These are phyloP conservation scores for Ceratocystis destructans DNA, from an alignment of 2,329 filamentous ascomycete genomes.

Conservation along the genomic window DNA sequence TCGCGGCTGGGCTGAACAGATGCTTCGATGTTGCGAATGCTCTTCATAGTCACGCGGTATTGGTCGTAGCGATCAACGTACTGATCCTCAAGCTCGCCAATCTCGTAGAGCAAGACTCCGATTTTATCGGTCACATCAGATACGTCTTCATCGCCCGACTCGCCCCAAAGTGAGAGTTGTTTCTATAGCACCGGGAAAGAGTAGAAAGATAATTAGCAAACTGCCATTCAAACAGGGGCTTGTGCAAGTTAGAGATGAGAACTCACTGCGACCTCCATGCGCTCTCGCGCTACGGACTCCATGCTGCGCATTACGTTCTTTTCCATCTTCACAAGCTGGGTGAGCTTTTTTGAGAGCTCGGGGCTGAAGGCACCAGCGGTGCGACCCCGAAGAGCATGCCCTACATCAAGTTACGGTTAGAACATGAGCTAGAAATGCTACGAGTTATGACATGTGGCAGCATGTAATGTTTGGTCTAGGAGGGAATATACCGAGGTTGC, in stretches of 20 bases:
- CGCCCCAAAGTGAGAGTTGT: slow-evolving; percentile 98
- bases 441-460: not conserved
- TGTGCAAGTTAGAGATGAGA: not conserved
- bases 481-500: slow-evolving; percentile 62
- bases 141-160: slow-evolving; percentile 89
- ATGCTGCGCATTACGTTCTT: slow-evolving; percentile 99
- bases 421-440: not conserved
- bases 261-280: slow-evolving; percentile 95
- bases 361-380: slow-evolving; percentile 64
- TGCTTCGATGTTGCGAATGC: slow-evolving; percentile 96
- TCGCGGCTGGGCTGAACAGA: slow-evolving; percentile 96
- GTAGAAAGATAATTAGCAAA: not conserved
- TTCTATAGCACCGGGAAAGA: slow-evolving; percentile 43
- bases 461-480: not conserved
- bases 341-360: slow-evolving; percentile 93
- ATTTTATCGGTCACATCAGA: slow-evolving; percentile 99
- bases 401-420: slow-evolving; percentile 25
- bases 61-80: slow-evolving; percentile 98
- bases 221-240: not conserved
- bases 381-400: slow-evolving; percentile 57
- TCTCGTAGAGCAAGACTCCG: slow-evolving; percentile 93
- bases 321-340: slow-evolving; percentile 98
- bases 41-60: slow-evolving; percentile 98
- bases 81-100: slow-evolving; percentile 94
- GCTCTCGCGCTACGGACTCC: slow-evolving; percentile 85